Evolutionary conservation across 2,329 filamentous ascomycete species (phyloP), one percentile per base, ranked within the genome.

Genomic region (Sclerotinia trifoliorum): DNA sequence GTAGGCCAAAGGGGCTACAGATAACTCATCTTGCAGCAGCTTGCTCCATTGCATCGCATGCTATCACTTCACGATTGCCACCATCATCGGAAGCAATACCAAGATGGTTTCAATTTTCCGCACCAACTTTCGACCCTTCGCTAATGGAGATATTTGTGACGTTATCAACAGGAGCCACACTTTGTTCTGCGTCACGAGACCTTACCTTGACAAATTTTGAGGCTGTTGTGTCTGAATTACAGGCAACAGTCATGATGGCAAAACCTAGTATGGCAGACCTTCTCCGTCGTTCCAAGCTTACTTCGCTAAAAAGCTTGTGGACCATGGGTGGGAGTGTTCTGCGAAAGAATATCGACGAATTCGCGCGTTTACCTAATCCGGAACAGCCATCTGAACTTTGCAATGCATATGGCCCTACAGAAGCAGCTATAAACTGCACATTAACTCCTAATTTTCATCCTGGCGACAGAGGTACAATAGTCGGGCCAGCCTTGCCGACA

Each of bases 1-100:
- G 71, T 8, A 67, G 65, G 44, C 70, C 70, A 15, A 72, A 72
- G 61, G 69, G 69, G 6, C 81, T 84, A 35, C 78, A 82, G 39
- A 67, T 78, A 35, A 67, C 69, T n/a, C 74, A 77, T 64, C 49
- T 60, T 2, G 61, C 70, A 55, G 54, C 17, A 63, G 72, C 39
- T 66, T 74, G 24, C 65, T 64, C 61, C 2, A 64, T 64, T 51
- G 46, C 32, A 32, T 44, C 65, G 13, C 55, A 58, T 39, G 29
- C 51, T 44, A 51, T 56, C 26, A 58, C 63, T 15, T 32, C 52
- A 4, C 42, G 10, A 15, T 39, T 66, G 26, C 44, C 65, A 58
- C 21, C 42, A n/a, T 42, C 55, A 58, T 49, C 54, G 10, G 51
- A 57, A 42, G 52, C 52, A 42, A 39, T 64, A n/a, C 44, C 61